A percentile compares a stretch with the other conserved stretches of the same genome.
These are phyloP conservation scores for Fusarium sp. DNA, from an alignment of 2,329 filamentous ascomycete genomes.

Conservation along the genomic window DNA sequence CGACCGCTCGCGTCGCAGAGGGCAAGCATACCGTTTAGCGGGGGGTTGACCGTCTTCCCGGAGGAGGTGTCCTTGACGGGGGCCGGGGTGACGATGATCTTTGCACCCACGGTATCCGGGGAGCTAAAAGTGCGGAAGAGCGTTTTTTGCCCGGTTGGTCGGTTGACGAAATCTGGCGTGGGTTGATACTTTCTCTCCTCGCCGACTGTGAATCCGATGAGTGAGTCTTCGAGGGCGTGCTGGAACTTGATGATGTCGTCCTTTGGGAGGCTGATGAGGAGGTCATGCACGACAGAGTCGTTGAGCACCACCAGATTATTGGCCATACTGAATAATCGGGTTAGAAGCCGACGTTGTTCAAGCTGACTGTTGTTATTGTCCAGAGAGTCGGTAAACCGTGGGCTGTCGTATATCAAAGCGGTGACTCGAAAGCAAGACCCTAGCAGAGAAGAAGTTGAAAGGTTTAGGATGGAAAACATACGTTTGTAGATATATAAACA, in stretches of 20 bases:
- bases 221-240: constrained; percentile 14
- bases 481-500: background rate
- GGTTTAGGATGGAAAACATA: background rate
- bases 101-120: constrained; percentile 32
- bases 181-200: constrained; percentile 37
- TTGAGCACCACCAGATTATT: constrained; percentile 21
- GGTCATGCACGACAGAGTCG: constrained; percentile 22
- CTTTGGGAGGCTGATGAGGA: constrained; percentile 30
- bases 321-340: constrained; percentile 2
- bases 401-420: background rate
- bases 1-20: constrained; percentile 19
- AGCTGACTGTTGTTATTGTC: background rate
- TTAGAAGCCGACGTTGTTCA: background rate
- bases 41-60: background rate
- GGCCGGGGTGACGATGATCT: constrained; percentile 38
- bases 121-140: constrained; percentile 42
- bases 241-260: constrained; percentile 27
- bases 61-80: background rate
- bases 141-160: constrained; percentile 36
- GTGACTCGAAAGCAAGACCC: background rate
- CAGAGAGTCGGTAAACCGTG: background rate
- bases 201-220: constrained; percentile 29
- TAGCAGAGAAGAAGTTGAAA: background rate
- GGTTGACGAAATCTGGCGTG: constrained; percentile 28
- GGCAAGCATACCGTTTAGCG: constrained; percentile 24